These are phyloP conservation scores for Xylaria telfairii DNA, from an alignment of 495 filamentous ascomycete species.

Conservation along the genomic window DNA sequence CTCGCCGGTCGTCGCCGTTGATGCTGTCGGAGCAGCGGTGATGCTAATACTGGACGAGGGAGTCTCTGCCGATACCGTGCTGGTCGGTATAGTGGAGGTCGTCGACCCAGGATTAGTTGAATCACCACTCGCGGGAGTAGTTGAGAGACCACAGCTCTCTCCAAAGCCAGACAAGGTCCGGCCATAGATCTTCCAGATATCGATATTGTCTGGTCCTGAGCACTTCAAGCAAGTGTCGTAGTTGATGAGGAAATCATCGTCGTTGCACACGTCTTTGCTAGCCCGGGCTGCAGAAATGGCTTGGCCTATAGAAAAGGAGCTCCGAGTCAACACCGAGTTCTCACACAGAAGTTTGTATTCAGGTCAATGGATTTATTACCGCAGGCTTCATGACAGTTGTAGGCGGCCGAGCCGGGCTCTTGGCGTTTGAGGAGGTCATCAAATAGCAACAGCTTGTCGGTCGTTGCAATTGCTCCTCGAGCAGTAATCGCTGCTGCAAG, in stretches of 20 bases:
- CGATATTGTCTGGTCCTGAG: constrained; percentile 46
- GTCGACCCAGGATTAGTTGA: background rate
- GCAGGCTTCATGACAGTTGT: constrained; percentile 58
- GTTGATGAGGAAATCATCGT: constrained; percentile 48
- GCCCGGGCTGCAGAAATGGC: constrained; percentile 46
- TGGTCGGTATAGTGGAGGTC: background rate
- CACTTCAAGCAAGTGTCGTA: constrained; percentile 53
- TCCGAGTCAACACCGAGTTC: background rate
- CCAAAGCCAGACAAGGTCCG: constrained; percentile 42
- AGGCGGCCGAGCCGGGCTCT: constrained; percentile 50
- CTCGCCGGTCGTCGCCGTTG: background rate
- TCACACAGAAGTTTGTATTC: background rate
- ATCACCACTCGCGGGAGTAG: constrained; percentile 37
- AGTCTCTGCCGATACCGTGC: background rate
- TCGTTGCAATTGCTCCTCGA: constrained; percentile 27
- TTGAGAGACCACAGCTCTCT: constrained; percentile 47
- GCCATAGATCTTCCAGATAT: constrained; percentile 54
- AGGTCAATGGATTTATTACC: constrained; percentile 38
- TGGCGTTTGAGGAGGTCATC: constrained; percentile 42
- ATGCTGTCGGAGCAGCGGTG: background rate
- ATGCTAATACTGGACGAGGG: background rate
- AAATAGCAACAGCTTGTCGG: constrained; percentile 29
- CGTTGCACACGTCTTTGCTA: constrained; percentile 46
- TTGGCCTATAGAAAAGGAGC: constrained; percentile 39
- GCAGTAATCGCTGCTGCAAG: constrained; percentile 29